Conservation (phyloP, 192 early-diverging fungal species). For the Funneliformis geosporum region DNA sequence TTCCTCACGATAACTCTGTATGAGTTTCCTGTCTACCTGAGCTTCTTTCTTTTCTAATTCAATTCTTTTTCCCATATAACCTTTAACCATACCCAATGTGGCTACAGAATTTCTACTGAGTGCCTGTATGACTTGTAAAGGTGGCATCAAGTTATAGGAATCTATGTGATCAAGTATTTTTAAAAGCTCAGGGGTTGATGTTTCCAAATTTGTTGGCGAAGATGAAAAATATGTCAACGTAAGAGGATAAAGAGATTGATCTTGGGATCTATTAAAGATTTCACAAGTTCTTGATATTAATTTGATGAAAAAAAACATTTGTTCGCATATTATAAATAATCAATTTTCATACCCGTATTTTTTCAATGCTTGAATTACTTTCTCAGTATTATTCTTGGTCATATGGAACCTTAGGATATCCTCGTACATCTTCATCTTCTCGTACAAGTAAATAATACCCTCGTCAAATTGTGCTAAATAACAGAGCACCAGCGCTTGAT, state of each 20-base stretch:
- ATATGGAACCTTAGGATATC: slow-evolving; percentile 75
- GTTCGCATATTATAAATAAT: not conserved
- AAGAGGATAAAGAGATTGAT: slow-evolving; percentile 69
- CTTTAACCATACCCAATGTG: slow-evolving; percentile 83
- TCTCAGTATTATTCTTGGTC: slow-evolving; percentile 65
- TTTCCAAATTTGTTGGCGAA: slow-evolving; percentile 58
- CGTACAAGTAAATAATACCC: slow-evolving; percentile 86
- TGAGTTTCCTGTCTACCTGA: slow-evolving; percentile 67
- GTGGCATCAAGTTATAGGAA: slow-evolving; percentile 78
- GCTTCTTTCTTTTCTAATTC: slow-evolving; percentile 69
- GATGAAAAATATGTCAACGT: slow-evolving; percentile 74
- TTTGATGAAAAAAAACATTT: not conserved
- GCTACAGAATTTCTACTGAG: slow-evolving; percentile 77
- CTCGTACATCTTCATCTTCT: slow-evolving; percentile 76
- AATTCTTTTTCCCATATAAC: slow-evolving; percentile 80
- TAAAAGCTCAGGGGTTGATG: slow-evolving; percentile 59
- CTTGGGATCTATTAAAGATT: slow-evolving; percentile 48
- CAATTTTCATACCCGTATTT: slow-evolving; percentile 58
- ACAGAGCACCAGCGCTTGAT: slow-evolving; percentile 91
- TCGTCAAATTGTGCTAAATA: slow-evolving; percentile 81
- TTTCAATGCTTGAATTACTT: slow-evolving; percentile 62
- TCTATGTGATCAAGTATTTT: slow-evolving; percentile 86
- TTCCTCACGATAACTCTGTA: slow-evolving; percentile 78
- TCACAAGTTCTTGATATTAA: not conserved
- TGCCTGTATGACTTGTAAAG: slow-evolving; percentile 87